Percentiles rank a stretch among this genome's conserved stretches.
These are phyloP conservation scores for Suhomyces canberraensis DNA, from an alignment of 805 yeast genomes.

Conservation along the genomic window DNA sequence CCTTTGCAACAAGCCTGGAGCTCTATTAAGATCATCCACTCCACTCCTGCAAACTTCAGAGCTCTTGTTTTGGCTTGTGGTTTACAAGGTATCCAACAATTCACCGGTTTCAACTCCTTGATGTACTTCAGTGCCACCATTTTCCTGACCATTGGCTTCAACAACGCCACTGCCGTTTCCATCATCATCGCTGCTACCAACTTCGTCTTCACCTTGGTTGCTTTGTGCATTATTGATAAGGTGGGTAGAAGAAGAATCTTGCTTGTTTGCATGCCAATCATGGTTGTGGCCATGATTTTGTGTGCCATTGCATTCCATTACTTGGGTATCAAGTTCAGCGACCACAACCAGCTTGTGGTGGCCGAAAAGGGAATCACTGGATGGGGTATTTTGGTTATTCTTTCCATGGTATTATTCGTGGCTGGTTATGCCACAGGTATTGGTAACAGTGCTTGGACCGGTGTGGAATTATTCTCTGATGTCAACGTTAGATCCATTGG, in stretches of 20 bases:
- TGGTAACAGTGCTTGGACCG: slow-evolving; percentile 99
- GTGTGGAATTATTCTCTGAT: slow-evolving; percentile 92
- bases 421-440: slow-evolving; percentile 92
- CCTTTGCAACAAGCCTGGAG: slow-evolving; percentile 53
- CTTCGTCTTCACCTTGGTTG: slow-evolving; percentile 80
- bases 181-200: slow-evolving; percentile 92
- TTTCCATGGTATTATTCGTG: slow-evolving; percentile 82
- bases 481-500: slow-evolving; percentile 86
- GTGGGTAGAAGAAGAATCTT: slow-evolving; percentile 86
- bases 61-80: slow-evolving; percentile 91
- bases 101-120: slow-evolving; percentile 92
- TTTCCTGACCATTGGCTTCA: slow-evolving; percentile 85
- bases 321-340: slow-evolving; percentile 59
- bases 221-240: slow-evolving; percentile 80
- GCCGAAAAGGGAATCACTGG: slow-evolving; percentile 53
- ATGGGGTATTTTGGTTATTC: slow-evolving; percentile 86
- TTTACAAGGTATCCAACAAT: slow-evolving; percentile 93
- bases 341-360: slow-evolving; percentile 36
- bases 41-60: slow-evolving; percentile 75
- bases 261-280: slow-evolving; percentile 77
- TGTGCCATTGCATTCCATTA: slow-evolving; percentile 92
- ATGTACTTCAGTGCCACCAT: slow-evolving; percentile 95
- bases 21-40: slow-evolving; percentile 61
- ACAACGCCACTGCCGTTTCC: slow-evolving; percentile 90
- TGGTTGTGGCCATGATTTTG: slow-evolving; percentile 71